Evolutionary conservation across 176 grass and related monocot genomes (phyloP), one percentile per base, ranked within the genome.

Genomic region (Poa pratensis): DNA sequence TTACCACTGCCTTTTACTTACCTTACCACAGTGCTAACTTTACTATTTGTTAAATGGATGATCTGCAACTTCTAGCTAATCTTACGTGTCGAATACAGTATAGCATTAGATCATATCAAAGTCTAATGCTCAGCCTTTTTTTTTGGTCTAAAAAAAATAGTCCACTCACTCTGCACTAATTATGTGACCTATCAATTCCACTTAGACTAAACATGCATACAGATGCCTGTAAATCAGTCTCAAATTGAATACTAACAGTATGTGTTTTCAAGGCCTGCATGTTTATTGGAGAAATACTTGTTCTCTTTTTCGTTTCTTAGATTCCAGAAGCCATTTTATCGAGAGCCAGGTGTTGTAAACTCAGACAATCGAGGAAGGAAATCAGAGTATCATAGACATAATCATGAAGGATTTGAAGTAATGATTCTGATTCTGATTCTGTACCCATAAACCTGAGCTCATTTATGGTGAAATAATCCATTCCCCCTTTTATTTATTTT

Each of bases 1-100:
- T 85, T 89, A 95, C 82, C 90, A 87, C 64, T 14, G 67, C 57
- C 52, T 85, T 89, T 86, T 81, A 66, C 19, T 80, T 87, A 73
- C 54, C 42, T 72, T 87, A 80, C 79, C 78, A 73, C 53, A 66
- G 55, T 73, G 46, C 50, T 81, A 66, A 75, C 23, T 90, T 91
- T 90, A 26, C 53, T 81, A 51, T 90, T 86, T 55, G 45, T 67
- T 57, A 23, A 77, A 9, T 88, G 73, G 63, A 86, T 68, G 42
- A 85, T 35, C 65, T 27, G 74, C 63, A 87, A 79, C 55, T 61
- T 69, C 45, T 74, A 82, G 16, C 61, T 68, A 80, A 72, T 70
- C 16, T 63, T 60, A 11, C 58, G 51, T 80, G 63, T 64, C 39
- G 49, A 71, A 77, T 90, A 69, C 13, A 55, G 65, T 89, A 5